Base-by-base conservation (phyloP, 768 basidiomycete species). In the Auriculariales sp. region DNA sequence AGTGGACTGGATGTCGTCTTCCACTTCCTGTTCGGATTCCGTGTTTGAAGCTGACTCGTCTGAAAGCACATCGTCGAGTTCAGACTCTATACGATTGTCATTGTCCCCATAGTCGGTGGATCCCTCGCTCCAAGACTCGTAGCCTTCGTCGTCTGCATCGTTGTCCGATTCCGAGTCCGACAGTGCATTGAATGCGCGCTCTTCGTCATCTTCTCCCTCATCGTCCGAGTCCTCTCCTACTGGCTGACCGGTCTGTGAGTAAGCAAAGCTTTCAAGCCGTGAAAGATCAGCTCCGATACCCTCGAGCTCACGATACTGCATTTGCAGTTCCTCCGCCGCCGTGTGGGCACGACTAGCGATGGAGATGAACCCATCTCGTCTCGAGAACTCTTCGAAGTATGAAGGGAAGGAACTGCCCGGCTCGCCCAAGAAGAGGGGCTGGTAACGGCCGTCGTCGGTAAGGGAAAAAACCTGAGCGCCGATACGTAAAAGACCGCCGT, bases 61-160 rank as follows among this genome's bases (percentile, higher is more conserved):
- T 17, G 35, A 36, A 15, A 32, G 31, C 31, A 15, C 9, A 32
- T 32, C 31, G 28, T 57, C 56, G 17, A 54, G 54, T 9, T 49
- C 55, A 17, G 54, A 39, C 9, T 19, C 15, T 22, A 25, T 19
- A 12, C 15, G 47, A 0, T 50, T 51, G 2, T 52, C 53, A 39
- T 48, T 14, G 15, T 54, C n/a, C n/a, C n/a, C n/a, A n/a, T n/a
- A n/a, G n/a, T n/a, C 52, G 1, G 53, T 54, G 4, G 56, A 54
- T 11, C 56, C 31, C 22, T 59, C 56, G 49, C 58, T 59, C 58
- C 58, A 59, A 17, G 53, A 52, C 34, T 59, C 58, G 31, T 57
- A 56, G 19, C 28, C 54, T 14, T 33, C 51, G 5, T 52, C 42
- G 15, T 53, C 53, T 1, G 45, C 42, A 19, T 55, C 55, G 10